Evolutionary conservation across 2,329 filamentous ascomycete species (phyloP), one percentile per base, ranked within the genome.

Genomic region (Basipetospora sp.): DNA sequence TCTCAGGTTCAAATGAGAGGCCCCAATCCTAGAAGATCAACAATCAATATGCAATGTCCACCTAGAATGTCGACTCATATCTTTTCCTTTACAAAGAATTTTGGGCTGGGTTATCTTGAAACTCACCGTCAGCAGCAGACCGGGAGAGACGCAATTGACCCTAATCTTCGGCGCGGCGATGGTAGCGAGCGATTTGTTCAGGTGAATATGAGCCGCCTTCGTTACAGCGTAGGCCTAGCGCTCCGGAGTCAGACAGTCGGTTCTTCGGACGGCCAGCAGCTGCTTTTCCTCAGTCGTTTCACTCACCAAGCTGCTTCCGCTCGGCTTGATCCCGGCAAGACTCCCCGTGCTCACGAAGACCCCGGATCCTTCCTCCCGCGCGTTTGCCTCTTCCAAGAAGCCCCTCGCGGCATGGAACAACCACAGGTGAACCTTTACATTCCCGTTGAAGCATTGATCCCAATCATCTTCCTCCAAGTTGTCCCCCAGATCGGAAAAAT

Each of bases 161-260:
- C 71, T 51, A 16, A 77, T 68, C 31, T 61, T 63, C 0, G 71
- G 70, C 1, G 63, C 64, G 9, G 64, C 64, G 41, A 69, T 67
- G 4, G 59, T 49, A 1, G 71, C 71, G 22, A 76, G 55, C 8
- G 59, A 61, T 45, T 70, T 74, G 13, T 63, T 59, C 3, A 77
- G 59, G 48, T 77, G 72, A 27, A 76, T 57, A 41, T 78, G 72
- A 9, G 83, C 83, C 1, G 82, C 71, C 53, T 90, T 90, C 27
- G 80, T 81, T 14, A 87, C 77, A 1, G 75, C 65, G 50, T 90
- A 90, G 3, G 83, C 72, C 77, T 69, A 20, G 8, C 13, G n/a
- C 19, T 4, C 8, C 10, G 9, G 17, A 6, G 19, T 13, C 17
- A 10, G 8, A 11, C 14, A n/a, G 16, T 6, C 14, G 16, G n/a